A percentile compares a stretch with the other conserved stretches of the same genome.
Conservation (phyloP, 306 rosid genomes). For the Oxytropis ochrocephala region DNA sequence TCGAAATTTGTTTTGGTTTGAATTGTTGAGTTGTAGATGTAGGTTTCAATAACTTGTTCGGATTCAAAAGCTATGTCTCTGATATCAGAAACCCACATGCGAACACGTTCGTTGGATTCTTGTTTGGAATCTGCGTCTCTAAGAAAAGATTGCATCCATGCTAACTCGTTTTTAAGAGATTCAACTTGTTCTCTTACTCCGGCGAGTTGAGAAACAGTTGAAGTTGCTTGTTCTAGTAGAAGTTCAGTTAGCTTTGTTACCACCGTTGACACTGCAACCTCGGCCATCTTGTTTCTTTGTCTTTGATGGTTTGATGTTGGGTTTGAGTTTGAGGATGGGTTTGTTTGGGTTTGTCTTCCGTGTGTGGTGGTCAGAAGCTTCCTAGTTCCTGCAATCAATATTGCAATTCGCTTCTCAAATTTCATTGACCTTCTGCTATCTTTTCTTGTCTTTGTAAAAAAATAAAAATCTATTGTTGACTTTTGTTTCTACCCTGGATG, state of each 20-base stretch:
- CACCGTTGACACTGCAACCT: conserved; percentile 32
- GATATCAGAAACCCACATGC: conserved; percentile 34
- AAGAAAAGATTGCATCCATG: conserved; percentile 42
- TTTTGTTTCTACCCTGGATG: too few species aligned
- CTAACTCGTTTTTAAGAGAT: conserved; percentile 21
- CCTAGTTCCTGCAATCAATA: too few species aligned
- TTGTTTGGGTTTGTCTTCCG: too few species aligned
- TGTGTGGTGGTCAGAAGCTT: too few species aligned
- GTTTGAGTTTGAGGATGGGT: neutral
- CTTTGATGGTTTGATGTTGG: neutral
- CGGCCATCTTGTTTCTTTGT: conserved; percentile 21
- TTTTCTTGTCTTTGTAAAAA: too few species aligned
- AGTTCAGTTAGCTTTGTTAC: conserved; percentile 25
- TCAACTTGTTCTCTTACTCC: conserved; percentile 21
- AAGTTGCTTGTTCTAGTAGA: conserved; percentile 12
- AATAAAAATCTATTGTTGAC: too few species aligned
- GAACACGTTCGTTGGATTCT: conserved; percentile 25
- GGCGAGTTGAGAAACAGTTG: conserved; percentile 2
- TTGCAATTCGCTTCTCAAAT: too few species aligned
- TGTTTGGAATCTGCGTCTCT: conserved; percentile 39
- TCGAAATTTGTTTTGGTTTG: neutral
- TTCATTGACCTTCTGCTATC: too few species aligned
- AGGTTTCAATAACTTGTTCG: conserved; percentile 30
- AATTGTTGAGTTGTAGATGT: conserved; percentile 9
- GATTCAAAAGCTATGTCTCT: conserved; percentile 37